These are phyloP conservation scores for Diaporthe sp. DNA, from an alignment of 2,329 filamentous ascomycete species.

Conservation along the genomic window DNA sequence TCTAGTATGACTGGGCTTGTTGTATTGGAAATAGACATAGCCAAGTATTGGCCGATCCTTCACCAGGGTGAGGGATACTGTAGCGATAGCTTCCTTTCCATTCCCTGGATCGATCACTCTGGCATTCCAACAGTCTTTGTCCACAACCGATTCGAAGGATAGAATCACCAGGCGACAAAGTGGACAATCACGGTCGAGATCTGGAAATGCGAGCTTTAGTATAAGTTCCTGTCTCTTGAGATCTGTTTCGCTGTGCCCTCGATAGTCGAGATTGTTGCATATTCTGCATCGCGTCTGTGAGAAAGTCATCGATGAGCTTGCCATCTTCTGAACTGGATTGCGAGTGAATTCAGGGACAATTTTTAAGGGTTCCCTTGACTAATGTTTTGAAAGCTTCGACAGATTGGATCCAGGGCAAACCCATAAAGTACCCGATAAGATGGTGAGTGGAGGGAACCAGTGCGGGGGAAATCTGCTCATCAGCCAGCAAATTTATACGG, in stretches of 20 bases:
- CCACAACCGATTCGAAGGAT: neutral
- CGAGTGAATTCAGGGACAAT: neutral
- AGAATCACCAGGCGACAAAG: neutral
- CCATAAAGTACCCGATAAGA: too few relatives aligned
- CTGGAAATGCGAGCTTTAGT: neutral
- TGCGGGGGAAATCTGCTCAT: neutral
- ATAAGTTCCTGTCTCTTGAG: accelerated
- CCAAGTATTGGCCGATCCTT: neutral
- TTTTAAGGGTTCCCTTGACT: too few relatives aligned
- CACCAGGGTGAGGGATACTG: neutral
- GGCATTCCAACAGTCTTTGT: neutral
- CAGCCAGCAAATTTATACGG: neutral
- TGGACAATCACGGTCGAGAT: neutral
- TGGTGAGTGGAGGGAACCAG: too few relatives aligned
- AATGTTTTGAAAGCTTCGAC: too few relatives aligned
- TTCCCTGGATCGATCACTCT: accelerated
- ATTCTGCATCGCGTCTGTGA: neutral
- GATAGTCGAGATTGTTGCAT: neutral
- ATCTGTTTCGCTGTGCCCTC: neutral
- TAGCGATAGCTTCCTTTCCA: neutral
- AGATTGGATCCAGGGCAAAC: too few relatives aligned
- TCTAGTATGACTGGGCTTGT: too few relatives aligned
- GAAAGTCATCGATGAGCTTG: neutral
- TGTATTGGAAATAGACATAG: neutral
- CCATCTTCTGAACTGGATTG: neutral